These are phyloP conservation scores for Conringia planisiliqua DNA, from an alignment of 345 rosid species.

Conservation along the genomic window DNA sequence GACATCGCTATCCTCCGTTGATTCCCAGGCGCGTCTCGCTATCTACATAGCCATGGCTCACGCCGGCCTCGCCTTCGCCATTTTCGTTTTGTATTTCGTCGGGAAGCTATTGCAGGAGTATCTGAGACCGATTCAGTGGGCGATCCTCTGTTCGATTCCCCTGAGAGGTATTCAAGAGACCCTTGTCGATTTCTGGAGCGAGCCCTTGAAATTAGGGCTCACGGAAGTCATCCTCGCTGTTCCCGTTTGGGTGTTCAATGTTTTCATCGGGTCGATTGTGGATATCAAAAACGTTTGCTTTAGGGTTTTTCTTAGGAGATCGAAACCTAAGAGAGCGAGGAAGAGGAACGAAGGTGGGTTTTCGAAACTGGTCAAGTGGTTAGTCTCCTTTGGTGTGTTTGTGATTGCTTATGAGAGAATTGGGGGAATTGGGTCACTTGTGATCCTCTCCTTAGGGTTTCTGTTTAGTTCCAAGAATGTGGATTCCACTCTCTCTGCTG, in stretches of 20 bases:
- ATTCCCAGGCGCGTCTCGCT: conserved; percentile 84
- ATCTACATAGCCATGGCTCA: conserved; percentile 98
- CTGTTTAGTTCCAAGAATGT: conserved; percentile 59
- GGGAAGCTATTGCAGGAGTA: conserved; percentile 80
- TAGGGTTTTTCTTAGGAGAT: conserved; percentile 52
- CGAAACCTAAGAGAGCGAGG: conserved; percentile 41
- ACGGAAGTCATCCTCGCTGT: conserved; percentile 93
- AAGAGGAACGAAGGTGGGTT: conserved; percentile 54
- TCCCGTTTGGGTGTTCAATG: conserved; percentile 68
- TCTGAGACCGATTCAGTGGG: conserved; percentile 94
- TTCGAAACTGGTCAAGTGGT: conserved; percentile 65
- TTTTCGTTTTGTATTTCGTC: conserved; percentile 60
- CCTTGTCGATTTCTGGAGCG: conserved; percentile 83
- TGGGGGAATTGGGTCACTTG: conserved; percentile 64
- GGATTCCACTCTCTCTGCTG: conserved; percentile 63
- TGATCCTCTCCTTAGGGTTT: conserved; percentile 63
- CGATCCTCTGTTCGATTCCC: conserved; percentile 87
- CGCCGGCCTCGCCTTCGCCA: conserved; percentile 75
- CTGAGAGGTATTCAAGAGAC: conserved; percentile 81
- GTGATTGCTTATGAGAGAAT: conserved; percentile 72
- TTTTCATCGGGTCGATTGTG: conserved; percentile 61
- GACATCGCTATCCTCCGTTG: conserved; percentile 43
- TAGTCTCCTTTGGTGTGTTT: conserved; percentile 75
- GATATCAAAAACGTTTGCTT: conserved; percentile 65
- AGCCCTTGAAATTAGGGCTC: conserved; percentile 72